Base-by-base conservation (phyloP, 1,284 basidiomycete genomes). In the Ustilago nuda region DNA sequence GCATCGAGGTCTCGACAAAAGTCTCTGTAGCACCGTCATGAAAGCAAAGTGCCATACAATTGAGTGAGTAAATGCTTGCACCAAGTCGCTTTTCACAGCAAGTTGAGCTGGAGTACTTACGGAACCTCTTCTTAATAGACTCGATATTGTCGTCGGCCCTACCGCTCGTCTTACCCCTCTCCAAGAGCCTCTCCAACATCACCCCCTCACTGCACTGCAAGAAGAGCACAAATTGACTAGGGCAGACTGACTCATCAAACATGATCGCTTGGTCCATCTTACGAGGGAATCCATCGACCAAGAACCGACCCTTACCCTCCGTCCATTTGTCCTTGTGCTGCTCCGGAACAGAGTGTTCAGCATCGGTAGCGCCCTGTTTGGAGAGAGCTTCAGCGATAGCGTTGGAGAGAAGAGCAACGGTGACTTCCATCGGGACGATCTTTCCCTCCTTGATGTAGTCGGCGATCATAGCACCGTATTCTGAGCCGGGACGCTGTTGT, bases 201-300 rank as follows among this genome's bases (percentile, higher is more conserved):
- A 94, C 91, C 66, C 93, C 90, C 86, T 98, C 92, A 32, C 92
- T 92, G 33, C 94, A 95, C n/a, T 90, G 89, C 86, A 94, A 93
- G 89, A 94, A 98, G 55, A 99, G 88, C 32, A 96, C 93, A 67
- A 92, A 89, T 1, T 91, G 89, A 1, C 93, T 92, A 61, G 88
- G 81, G 87, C 90, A 80, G 81, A 95, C 95, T 56, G 91, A 89
- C 83, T 93, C 89, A 84, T 99, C 97, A 84, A 99, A 99, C 87
- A 92, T 92, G 84, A 92, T 79, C 0, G 96, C 96, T 87, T 99
- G 97, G 87, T 99, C 97, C 94, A 99, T 95, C 89, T 98, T 94
- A 71, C 97, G 90, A 52, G 97, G 97, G 88, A 99, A 99, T 4
- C 97, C 97, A 80, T 99, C 97, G 78, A 99, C 92, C 75, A 99